Evolutionary conservation across 1,139 yeast species (phyloP).

Genomic region (Blastobotrys petasosporus): DNA sequence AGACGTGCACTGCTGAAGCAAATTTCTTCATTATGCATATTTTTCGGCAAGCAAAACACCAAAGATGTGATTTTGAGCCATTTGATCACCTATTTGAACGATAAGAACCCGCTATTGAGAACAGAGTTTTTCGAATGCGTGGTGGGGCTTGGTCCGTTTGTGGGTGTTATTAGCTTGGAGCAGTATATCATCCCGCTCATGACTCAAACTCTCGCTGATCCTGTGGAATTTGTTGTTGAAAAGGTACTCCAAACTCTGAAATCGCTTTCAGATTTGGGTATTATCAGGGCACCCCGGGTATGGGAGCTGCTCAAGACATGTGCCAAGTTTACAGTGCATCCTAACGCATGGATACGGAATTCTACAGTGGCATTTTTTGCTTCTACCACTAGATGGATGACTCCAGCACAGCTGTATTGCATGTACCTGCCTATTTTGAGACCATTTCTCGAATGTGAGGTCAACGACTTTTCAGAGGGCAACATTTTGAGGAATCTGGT

Average conservation of each 20-base stretch:
- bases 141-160: constrained; percentile 68
- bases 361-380: constrained; percentile 57
- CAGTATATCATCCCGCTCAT: constrained; percentile 82
- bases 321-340: constrained; percentile 62
- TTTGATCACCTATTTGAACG: constrained; percentile 84
- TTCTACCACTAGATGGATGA: constrained; percentile 54
- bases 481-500: constrained; percentile 59
- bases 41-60: constrained; percentile 81
- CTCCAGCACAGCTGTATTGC: constrained; percentile 77
- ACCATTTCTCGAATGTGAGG: constrained; percentile 70
- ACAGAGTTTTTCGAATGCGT: constrained; percentile 69
- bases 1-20: constrained; percentile 62
- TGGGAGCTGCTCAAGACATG: constrained; percentile 49
- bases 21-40: constrained; percentile 69
- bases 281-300: constrained; percentile 42
- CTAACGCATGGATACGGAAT: constrained; percentile 81
- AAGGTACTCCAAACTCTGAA: constrained; percentile 64
- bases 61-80: constrained; percentile 87
- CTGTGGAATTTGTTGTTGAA: constrained; percentile 78
- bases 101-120: constrained; percentile 60
- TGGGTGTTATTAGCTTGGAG: constrained; percentile 78
- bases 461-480: constrained; percentile 60
- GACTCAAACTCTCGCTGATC: constrained; percentile 74
- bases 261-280: constrained; percentile 49
- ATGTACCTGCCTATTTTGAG: constrained; percentile 76